Evolutionary conservation across 2,329 filamentous ascomycete genomes (phyloP).

Genomic region (Sporothrix curviconia): DNA sequence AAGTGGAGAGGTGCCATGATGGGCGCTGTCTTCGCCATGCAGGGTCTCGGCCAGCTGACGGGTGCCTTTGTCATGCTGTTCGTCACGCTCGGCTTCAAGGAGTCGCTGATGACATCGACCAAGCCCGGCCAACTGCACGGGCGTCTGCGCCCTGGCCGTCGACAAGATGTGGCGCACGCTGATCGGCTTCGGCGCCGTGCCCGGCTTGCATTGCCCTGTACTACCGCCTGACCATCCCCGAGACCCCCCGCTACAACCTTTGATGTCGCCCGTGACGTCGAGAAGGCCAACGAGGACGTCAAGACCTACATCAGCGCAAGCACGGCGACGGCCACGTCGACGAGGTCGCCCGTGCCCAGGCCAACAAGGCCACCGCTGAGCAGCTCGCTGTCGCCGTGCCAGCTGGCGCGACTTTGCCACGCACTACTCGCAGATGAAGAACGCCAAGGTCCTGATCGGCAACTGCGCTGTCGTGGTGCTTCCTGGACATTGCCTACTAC

Average conservation of each 20-base stretch:
- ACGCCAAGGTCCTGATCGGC: conserved; percentile 54
- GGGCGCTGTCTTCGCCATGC: conserved; percentile 80
- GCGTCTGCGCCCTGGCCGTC: conserved; percentile 60
- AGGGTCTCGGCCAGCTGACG: conserved; percentile 72
- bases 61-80: conserved; percentile 73
- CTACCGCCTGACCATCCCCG: conserved; percentile 72
- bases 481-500: conserved; percentile 58
- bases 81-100: conserved; percentile 64
- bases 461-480: conserved; percentile 81
- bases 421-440: conserved; percentile 66
- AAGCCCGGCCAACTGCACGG: conserved; percentile 53
- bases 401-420: conserved; percentile 63
- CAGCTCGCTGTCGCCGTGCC: conserved; percentile 59
- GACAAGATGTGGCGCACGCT: conserved; percentile 85
- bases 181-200: conserved; percentile 74
- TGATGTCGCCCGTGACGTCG: conserved; percentile 67
- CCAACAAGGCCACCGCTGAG: conserved; percentile 46
- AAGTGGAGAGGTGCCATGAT: conserved; percentile 86
- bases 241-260: conserved; percentile 86
- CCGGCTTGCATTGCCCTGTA: conserved; percentile 76
- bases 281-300: conserved; percentile 66
- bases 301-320: conserved; percentile 64
- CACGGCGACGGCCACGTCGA: conserved; percentile 54
- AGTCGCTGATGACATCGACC: conserved; percentile 47
- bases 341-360: conserved; percentile 56